Evolutionary conservation across 805 yeast species (phyloP).

Genomic region (Lipomyces orientalis): DNA sequence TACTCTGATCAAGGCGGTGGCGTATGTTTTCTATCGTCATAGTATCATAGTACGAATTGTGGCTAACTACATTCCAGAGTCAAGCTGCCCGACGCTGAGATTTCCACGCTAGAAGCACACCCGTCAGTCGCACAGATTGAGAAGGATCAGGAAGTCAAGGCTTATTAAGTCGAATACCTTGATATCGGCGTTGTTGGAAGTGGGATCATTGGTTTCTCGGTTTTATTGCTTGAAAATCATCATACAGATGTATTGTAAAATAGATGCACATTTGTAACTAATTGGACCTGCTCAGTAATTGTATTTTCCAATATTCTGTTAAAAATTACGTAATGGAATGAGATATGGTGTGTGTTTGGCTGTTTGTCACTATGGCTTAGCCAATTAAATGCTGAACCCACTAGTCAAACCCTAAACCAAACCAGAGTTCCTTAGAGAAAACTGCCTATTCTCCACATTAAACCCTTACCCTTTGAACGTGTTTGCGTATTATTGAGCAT

Average conservation of each 20-base stretch:
- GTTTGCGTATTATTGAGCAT: no score
- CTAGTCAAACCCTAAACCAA: no score
- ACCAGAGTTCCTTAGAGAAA: no score
- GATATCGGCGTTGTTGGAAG: background rate
- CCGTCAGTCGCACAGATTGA: constrained; percentile 37
- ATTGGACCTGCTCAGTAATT: background rate
- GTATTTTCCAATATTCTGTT: no score
- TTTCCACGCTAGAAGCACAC: constrained; percentile 30
- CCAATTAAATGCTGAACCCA: no score
- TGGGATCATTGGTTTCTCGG: background rate
- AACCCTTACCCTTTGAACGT: no score
- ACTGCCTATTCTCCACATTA: no score
- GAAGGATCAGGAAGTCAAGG: constrained; percentile 40
- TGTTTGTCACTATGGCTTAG: background rate
- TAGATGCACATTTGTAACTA: background rate
- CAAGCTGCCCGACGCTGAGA: constrained; percentile 34
- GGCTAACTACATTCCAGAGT: constrained; percentile 17
- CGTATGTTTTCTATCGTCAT: constrained; percentile 25
- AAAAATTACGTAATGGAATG: no score
- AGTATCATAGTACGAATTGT: background rate
- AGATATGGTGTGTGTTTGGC: no score
- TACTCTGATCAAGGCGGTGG: constrained; percentile 39
- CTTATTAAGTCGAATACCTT: background rate
- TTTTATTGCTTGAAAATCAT: background rate
- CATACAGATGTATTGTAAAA: no score